A percentile compares a stretch with the other conserved stretches of the same genome.
Conservation (phyloP, 805 yeast genomes). For the Ogataea wickerhamii region DNA sequence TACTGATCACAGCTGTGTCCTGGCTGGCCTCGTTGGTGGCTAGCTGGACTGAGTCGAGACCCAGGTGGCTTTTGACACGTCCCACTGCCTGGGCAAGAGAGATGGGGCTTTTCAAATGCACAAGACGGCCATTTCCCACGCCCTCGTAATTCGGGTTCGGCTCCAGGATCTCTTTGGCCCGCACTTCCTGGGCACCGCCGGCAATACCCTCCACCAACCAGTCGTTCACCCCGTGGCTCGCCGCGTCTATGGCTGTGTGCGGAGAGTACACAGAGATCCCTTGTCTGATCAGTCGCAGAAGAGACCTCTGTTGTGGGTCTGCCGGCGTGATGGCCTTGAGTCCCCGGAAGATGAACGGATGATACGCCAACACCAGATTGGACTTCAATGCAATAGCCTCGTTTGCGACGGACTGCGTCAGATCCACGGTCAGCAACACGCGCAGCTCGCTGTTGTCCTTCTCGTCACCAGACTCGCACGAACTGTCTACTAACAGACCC, state of each 20-base stretch:
- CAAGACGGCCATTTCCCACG: slow-evolving; percentile 82
- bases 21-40: slow-evolving; percentile 37
- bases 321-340: slow-evolving; percentile 61
- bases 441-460: slow-evolving; percentile 22
- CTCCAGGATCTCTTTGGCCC: slow-evolving; percentile 38
- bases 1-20: slow-evolving; percentile 37
- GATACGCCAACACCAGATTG: slow-evolving; percentile 75
- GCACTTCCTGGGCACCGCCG: slow-evolving; percentile 11
- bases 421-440: slow-evolving; percentile 72
- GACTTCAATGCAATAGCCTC: slow-evolving; percentile 66
- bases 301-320: slow-evolving; percentile 80
- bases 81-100: slow-evolving; percentile 43
- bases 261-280: slow-evolving; percentile 92
- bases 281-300: slow-evolving; percentile 65
- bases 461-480: slow-evolving; percentile 11
- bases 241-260: slow-evolving; percentile 95
- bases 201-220: slow-evolving; percentile 68
- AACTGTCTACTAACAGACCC: slow-evolving; percentile 77
- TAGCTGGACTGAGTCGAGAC: slow-evolving; percentile 58
- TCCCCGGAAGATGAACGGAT: slow-evolving; percentile 91
- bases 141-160: slow-evolving; percentile 42
- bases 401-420: slow-evolving; percentile 76
- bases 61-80: slow-evolving; percentile 51
- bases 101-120: slow-evolving; percentile 44
- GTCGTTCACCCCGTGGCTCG: slow-evolving; percentile 89